A percentile compares a stretch with the other conserved stretches of the same genome.
Conservation (phyloP, 1,139 yeast genomes). For the Pichiaceae sp. region DNA sequence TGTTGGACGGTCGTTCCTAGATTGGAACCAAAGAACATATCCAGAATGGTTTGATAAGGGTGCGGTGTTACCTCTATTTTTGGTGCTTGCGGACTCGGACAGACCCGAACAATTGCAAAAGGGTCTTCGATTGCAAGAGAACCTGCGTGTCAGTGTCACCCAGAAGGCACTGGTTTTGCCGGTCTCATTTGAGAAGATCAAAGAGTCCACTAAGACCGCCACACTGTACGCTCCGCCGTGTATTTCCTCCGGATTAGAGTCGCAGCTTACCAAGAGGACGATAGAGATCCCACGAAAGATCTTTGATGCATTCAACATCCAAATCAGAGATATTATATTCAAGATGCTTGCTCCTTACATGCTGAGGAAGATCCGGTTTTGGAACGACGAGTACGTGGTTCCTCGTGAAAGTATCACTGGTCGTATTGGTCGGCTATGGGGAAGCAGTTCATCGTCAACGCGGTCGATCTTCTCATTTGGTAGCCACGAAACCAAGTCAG, state of each 20-base stretch:
- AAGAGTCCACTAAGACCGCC: slow-evolving; percentile 2
- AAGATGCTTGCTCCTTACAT: slow-evolving; percentile 65
- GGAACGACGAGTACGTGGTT: slow-evolving; percentile 66
- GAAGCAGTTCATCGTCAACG: slow-evolving; percentile 14
- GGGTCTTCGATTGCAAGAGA: slow-evolving; percentile 29
- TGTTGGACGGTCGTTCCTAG: slow-evolving; percentile 28
- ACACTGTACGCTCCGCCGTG: slow-evolving; percentile 27
- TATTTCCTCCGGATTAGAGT: slow-evolving; percentile 41
- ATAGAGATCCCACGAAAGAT: slow-evolving; percentile 30
- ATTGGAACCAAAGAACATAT: slow-evolving; percentile 35
- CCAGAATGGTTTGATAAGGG: slow-evolving; percentile 55
- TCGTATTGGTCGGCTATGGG: slow-evolving; percentile 49
- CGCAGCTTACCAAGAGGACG: slow-evolving; percentile 4
- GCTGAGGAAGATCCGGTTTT: slow-evolving; percentile 63
- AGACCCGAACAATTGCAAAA: slow-evolving; percentile 20
- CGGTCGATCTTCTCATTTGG: slow-evolving; percentile 25
- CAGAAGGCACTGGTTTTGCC: slow-evolving; percentile 15
- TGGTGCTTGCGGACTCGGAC: slow-evolving; percentile 33
- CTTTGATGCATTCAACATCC: slow-evolving; percentile 32
- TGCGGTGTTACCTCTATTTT: slow-evolving; percentile 41
- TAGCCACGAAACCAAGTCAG: slow-evolving; percentile 2
- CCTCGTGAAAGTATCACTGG: slow-evolving; percentile 70
- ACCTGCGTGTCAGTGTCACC: slow-evolving; percentile 15
- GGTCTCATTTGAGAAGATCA: slow-evolving; percentile 4
- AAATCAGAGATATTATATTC: slow-evolving; percentile 46